Base-by-base conservation (phyloP, 345 rosid genomes). In the Excoecaria agallocha region DNA sequence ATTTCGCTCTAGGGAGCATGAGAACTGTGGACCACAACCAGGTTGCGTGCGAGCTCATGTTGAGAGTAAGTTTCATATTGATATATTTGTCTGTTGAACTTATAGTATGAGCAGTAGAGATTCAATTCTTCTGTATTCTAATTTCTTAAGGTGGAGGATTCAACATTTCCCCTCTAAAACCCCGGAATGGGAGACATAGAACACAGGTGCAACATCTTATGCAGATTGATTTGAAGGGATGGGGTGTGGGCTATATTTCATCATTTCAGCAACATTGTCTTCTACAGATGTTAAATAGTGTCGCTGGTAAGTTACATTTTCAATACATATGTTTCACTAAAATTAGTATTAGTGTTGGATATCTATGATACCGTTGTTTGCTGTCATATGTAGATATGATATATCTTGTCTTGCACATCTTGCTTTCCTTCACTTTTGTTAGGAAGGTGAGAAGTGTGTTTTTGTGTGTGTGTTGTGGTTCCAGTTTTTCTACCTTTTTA, bases 1-100 rank as follows among this genome's bases (percentile, higher is more conserved):
- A 78, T 96, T 96, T 81, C 99, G 97, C 68, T 96, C 99, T 66
- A 88, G 97, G 80, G 98, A 93, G 91, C 99, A 95, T 78, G 92
- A 82, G 77, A 89, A 93, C 72, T 95, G 98, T 74, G 92, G 89
- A 69, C 97, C 90, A 68, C 97, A 85, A 72, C 99, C 97, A 71
- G 99, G 98, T 71, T 88, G 78, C 87, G 97, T 95, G 69, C 94
- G 97, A 62, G 99, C 99, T 72, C 96, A 95, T 79, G 87, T 95
- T 60, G 99, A 95, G 87, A 95, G 99, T 95, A 79, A 73, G 93
- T 85, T 70, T 58, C 30, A 39, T 10, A 59, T 82, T 69, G 17
- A 25, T 30, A 56, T 52, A 37, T 51, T 73, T 65, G 46, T 56
- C 74, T 74, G 38, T 24, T 17, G 49, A 75, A 58, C 50, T 71